Conservation (phyloP, 106 monocot genomes). For the Posidonia australis region DNA sequence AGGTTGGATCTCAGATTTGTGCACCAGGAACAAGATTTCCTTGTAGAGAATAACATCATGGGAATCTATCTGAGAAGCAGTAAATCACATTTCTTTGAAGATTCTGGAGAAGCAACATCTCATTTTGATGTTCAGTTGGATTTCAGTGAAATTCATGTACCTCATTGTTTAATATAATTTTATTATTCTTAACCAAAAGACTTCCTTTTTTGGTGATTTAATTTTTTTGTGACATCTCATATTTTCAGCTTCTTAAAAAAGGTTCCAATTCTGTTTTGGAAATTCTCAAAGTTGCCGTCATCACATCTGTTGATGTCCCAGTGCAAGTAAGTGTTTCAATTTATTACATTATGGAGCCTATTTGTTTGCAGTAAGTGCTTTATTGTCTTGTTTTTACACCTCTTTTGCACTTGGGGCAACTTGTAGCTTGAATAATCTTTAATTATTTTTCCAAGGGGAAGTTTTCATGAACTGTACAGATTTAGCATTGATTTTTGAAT, state of each 20-base stretch:
- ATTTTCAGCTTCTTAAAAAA: conserved; percentile 72
- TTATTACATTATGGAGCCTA: neutral
- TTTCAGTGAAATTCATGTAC: conserved; percentile 93
- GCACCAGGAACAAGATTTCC: conserved; percentile 38
- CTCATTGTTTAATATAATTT: conserved; percentile 5
- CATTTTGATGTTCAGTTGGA: conserved; percentile 77
- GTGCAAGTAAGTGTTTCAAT: conserved; percentile 41
- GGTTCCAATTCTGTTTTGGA: conserved; percentile 53
- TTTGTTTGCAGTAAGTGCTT: neutral
- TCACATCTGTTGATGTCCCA: conserved; percentile 76
- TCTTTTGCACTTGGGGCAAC: no score
- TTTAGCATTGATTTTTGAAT: no score
- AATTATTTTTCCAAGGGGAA: no score
- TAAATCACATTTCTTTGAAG: conserved; percentile 42
- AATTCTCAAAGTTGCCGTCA: conserved; percentile 58
- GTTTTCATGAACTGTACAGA: no score
- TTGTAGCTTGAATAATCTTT: no score
- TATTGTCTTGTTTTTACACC: neutral
- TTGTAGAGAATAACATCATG: conserved; percentile 55
- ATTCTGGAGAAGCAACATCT: conserved; percentile 56
- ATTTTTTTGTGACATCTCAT: conserved; percentile 10
- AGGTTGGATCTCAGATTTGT: conserved; percentile 71
- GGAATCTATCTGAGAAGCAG: conserved; percentile 55
- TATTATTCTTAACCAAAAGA: neutral
- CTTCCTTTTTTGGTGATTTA: neutral